A percentile compares a stretch with the other conserved stretches of the same genome.
These are phyloP conservation scores for Aspergillus cavernicola DNA, from an alignment of 495 filamentous ascomycete genomes.

Conservation along the genomic window DNA sequence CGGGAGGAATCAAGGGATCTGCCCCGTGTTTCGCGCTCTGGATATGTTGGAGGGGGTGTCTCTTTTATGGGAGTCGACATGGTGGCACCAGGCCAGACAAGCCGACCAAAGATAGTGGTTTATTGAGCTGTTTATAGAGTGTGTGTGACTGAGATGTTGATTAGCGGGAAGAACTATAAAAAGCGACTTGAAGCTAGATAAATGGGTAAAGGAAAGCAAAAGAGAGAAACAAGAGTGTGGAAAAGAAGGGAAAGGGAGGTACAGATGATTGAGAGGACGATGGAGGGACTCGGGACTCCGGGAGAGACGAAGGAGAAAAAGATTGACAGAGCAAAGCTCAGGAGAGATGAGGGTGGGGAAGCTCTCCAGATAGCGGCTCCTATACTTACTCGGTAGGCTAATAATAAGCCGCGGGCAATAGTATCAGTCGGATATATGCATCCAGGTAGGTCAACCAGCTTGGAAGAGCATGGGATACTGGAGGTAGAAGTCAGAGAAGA, in stretches of 20 bases:
- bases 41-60: slow-evolving; percentile 21
- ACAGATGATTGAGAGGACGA: neutral
- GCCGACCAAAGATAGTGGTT: neutral
- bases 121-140: neutral
- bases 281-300: too few species aligned
- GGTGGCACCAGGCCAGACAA: slow-evolving; percentile 33
- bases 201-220: slow-evolving; percentile 2
- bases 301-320: slow-evolving; percentile 4
- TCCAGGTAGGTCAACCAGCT: neutral
- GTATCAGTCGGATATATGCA: neutral
- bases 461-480: neutral
- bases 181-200: neutral
- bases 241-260: neutral
- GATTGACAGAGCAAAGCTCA: slow-evolving; percentile 3
- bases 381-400: neutral
- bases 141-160: slow-evolving; percentile 1
- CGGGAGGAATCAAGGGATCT: slow-evolving; percentile 25
- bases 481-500: neutral
- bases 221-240: slow-evolving; percentile 2
- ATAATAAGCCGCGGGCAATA: too few species aligned
- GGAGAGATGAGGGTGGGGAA: slow-evolving; percentile 13
- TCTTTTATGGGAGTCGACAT: slow-evolving; percentile 57
- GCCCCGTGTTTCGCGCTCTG: slow-evolving; percentile 21
- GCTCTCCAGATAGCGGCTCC: neutral
- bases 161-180: neutral